These are phyloP conservation scores for Plasmodium vivax DNA, from an alignment of 169 alveolate genomes.

Conservation along the genomic window DNA sequence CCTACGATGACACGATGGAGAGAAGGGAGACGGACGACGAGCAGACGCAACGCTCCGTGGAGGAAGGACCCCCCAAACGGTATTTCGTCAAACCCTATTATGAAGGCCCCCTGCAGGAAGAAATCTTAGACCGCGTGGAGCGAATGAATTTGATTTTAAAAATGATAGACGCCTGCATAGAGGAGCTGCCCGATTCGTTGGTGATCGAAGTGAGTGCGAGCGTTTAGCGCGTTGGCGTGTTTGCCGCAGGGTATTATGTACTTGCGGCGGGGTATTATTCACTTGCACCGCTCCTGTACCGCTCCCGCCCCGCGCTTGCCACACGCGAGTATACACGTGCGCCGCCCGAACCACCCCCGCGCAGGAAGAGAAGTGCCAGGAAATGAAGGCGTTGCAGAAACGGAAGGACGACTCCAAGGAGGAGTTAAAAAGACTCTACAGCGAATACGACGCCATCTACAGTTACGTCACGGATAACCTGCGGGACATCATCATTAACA, in stretches of 20 bases:
- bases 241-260: background rate
- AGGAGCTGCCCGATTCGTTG: slow-evolving; percentile 55
- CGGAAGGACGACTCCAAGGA: slow-evolving; percentile 51
- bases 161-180: slow-evolving; percentile 41
- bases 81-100: slow-evolving; percentile 55
- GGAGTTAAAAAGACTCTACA: slow-evolving; percentile 31
- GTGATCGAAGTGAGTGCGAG: slow-evolving; percentile 22
- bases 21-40: background rate
- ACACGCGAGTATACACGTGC: background rate
- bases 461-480: slow-evolving; percentile 30
- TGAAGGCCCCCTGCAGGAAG: slow-evolving; percentile 14
- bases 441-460: slow-evolving; percentile 38
- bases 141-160: slow-evolving; percentile 55
- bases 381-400: slow-evolving; percentile 45
- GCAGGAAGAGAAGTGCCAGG: slow-evolving; percentile 52
- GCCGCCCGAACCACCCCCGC: background rate
- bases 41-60: slow-evolving; percentile 1
- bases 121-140: slow-evolving; percentile 56
- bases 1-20: background rate
- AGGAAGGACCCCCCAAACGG: slow-evolving; percentile 3
- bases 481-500: slow-evolving; percentile 6
- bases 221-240: background rate
- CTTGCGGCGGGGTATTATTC: too few species aligned
- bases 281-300: too few species aligned
- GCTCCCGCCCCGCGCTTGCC: too few species aligned